Evolutionary conservation across 441 rosid species (phyloP), one percentile per base, ranked within the genome.

Genomic region (Erodium moschatum): DNA sequence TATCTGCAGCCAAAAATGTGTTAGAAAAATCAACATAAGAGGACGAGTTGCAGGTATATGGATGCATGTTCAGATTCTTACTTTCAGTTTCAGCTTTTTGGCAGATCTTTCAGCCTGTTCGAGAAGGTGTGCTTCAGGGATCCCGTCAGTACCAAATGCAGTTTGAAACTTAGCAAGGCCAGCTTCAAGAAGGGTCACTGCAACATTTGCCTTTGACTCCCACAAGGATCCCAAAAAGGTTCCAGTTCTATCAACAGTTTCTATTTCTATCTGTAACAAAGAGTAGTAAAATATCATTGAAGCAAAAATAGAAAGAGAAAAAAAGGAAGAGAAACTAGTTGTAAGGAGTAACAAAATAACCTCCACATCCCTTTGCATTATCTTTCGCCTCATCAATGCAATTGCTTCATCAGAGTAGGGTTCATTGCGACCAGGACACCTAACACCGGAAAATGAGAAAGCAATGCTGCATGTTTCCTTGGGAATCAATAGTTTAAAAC

Each of bases 361-460:
- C 95, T 92, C 99, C 48, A 92, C 97, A 54, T 95, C 97, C 77
- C 98, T 87, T 85, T 95, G 98, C 95, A 95, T 85, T 75, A 95
- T 90, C 82, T 83, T 90, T 48, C 96, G 83, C 72, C 97, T 91
- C 97, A 95, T 90, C 6, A 92, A 64, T 68, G 95, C 87, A 81
- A 92, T 87, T 38, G 98, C 99, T 75, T 95, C 99, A 50, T 95
- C 89, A 67, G 99, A 89, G 77, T 85, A 89, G 16, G 89, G 96
- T 79, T 89, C 97, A 8, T 78, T 90, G 67, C 97, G 92, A 48
- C 96, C 99, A 72, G 97, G 96, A 73, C 99, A 95, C 73, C 99
- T 87, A 72, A 95, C 97, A 64, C 99, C 99, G 75, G 99, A 95
- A 81, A 95, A 89, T 48, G 99, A 82, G 66, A 95, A 92, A 72